Percentiles rank a stretch among this genome's conserved stretches.
phyloP scores from a whole-genome alignment of 176 grass and related monocot genomes.

The Musa troglodytarum region DNA sequence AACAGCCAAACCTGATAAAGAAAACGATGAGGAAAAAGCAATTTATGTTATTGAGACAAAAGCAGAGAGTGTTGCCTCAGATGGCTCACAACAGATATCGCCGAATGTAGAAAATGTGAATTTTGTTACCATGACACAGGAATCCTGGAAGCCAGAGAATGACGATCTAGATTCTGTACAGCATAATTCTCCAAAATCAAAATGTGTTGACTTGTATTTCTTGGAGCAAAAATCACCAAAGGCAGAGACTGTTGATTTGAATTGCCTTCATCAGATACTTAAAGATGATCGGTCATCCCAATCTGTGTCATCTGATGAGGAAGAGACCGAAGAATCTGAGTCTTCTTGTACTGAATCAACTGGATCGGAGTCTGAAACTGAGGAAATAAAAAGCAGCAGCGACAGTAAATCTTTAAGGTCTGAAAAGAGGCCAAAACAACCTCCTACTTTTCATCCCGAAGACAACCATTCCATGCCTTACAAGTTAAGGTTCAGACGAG shows the following conservation, averaged over 20 bases:
- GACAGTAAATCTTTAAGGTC: constrained; percentile 25
- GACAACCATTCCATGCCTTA: constrained; percentile 35
- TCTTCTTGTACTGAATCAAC: constrained; percentile 46
- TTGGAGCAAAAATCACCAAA: background rate
- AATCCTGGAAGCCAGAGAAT: background rate
- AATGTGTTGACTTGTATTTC: background rate
- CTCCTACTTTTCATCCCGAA: constrained; percentile 21
- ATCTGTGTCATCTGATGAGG: constrained; percentile 30
- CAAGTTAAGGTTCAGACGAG: constrained; percentile 57
- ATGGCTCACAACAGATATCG: background rate
- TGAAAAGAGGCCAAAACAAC: constrained; percentile 26
- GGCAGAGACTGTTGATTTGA: background rate
- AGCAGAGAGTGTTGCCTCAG: background rate
- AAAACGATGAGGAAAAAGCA: constrained; percentile 23
- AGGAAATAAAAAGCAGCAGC: constrained; percentile 25
- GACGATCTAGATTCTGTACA: background rate
- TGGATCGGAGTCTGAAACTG: constrained; percentile 35
- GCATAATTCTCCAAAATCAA: background rate
- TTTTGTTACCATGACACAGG: background rate
- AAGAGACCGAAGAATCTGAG: constrained; percentile 38
- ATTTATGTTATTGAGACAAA: constrained; percentile 20
- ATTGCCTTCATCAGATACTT: background rate
- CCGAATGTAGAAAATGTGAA: background rate
- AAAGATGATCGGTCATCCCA: background rate
- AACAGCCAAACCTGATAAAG: constrained; percentile 5